These are phyloP conservation scores for Sedum album DNA, from an alignment of 164 flowering plant genomes.

Conservation along the genomic window DNA sequence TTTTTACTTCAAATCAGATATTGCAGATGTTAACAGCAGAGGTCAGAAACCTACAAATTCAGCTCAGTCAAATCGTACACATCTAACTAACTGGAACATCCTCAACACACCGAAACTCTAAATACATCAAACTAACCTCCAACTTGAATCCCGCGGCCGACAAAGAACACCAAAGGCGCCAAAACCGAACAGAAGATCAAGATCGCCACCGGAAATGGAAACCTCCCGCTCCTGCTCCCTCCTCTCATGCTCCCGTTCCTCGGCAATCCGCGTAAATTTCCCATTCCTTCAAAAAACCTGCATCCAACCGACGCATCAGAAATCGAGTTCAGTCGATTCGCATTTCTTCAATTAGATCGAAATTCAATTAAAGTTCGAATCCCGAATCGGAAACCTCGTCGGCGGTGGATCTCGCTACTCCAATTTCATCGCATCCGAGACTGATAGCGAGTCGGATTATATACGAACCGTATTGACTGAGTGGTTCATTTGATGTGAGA, in stretches of 20 bases:
- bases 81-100: no score
- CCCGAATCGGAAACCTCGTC: neutral
- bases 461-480: no score
- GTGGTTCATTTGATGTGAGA: no score
- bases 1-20: neutral
- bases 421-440: neutral
- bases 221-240: constrained; percentile 31
- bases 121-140: constrained; percentile 20
- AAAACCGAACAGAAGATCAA: constrained; percentile 38
- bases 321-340: neutral
- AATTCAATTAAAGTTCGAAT: neutral
- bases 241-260: constrained; percentile 21
- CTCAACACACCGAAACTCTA: neutral
- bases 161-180: constrained; percentile 43
- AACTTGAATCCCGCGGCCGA: constrained; percentile 37
- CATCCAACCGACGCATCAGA: neutral
- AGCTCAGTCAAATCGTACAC: neutral
- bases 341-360: neutral
- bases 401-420: constrained; percentile 7
- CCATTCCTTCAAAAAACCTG: constrained; percentile 22
- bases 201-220: constrained; percentile 16
- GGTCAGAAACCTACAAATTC: neutral
- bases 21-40: neutral
- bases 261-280: constrained; percentile 34
- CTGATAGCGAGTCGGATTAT: no score